Percentiles rank a stretch among this genome's conserved stretches.
Evolutionary conservation across 2,329 filamentous ascomycete species (phyloP).

Genomic region (Fusarium solani-melongenae): DNA sequence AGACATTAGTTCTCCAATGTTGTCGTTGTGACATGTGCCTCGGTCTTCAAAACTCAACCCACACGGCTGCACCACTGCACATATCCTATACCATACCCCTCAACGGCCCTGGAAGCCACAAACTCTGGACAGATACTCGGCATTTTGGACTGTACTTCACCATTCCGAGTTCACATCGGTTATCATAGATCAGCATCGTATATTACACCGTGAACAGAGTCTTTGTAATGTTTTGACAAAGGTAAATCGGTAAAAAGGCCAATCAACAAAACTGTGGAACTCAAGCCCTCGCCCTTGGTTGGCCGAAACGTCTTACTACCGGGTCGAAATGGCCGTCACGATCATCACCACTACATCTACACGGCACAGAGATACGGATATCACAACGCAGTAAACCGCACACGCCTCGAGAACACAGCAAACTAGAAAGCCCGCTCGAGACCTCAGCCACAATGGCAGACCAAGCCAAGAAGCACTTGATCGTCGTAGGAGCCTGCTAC

Average conservation of each 20-base stretch:
- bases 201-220: background rate
- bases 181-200: background rate
- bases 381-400: background rate
- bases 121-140: background rate
- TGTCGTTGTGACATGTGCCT: background rate
- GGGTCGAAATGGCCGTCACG: background rate
- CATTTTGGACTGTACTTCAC: background rate
- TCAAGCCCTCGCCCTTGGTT: conserved; percentile 4
- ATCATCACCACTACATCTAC: background rate
- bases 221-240: background rate
- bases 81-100: background rate
- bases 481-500: conserved; percentile 76
- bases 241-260: background rate
- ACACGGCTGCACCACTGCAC: background rate
- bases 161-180: background rate
- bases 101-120: background rate
- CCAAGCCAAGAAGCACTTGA: conserved; percentile 63
- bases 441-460: background rate
- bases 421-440: background rate
- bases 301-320: conserved; percentile 2
- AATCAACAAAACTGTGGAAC: conserved; percentile 27
- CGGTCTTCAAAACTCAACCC: background rate
- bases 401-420: background rate
- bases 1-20: background rate
- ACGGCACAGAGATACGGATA: background rate